Conservation (phyloP, 176 grass and related monocot species). For the Raddia distichophylla region DNA sequence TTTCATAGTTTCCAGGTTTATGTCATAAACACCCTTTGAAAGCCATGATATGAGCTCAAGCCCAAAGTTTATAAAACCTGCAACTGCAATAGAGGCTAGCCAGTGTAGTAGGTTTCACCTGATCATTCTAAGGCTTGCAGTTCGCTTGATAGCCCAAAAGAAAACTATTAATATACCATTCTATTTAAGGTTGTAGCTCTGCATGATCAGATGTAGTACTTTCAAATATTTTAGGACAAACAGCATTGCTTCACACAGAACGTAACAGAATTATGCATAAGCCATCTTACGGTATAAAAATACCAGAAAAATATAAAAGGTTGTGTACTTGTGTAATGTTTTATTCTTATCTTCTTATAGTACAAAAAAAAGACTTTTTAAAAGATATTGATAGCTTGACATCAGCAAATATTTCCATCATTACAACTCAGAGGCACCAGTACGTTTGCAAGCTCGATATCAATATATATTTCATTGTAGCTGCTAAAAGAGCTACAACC, state of each 20-base stretch:
- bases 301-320: not conserved
- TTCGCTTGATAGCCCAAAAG: not conserved
- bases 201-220: not conserved
- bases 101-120: not conserved
- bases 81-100: not conserved
- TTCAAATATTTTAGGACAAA: not conserved
- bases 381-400: not conserved
- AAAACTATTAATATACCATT: constrained; percentile 3
- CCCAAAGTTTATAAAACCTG: not conserved
- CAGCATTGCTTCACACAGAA: not conserved
- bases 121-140: not conserved
- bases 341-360: not conserved
- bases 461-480: not conserved
- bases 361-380: not conserved
- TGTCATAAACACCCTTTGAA: constrained; percentile 9
- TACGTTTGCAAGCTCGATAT: not conserved
- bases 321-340: not conserved
- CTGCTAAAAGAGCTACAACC: not conserved
- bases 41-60: not conserved
- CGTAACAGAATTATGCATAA: not conserved
- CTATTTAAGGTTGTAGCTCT: not conserved
- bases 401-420: constrained; percentile 1
- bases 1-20: not conserved
- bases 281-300: not conserved
- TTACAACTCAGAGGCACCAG: not conserved